phyloP scores from a whole-genome alignment of 2,329 filamentous ascomycete species.

The Verticillium zaregamsianum region DNA sequence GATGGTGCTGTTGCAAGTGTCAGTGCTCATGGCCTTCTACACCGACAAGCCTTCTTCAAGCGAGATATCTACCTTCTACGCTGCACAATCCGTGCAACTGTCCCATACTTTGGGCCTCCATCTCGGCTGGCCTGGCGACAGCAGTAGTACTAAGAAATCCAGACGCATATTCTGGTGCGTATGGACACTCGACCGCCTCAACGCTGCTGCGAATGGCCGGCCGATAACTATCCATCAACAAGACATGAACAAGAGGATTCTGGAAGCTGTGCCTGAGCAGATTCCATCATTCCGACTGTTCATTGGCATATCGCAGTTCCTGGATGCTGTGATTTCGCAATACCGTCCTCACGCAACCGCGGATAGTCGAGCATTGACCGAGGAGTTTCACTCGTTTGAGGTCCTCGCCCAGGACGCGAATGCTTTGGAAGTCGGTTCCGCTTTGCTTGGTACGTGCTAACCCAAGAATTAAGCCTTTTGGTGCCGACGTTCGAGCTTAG shows the following conservation, averaged over 20 bases:
- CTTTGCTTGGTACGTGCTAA: slow-evolving; percentile 10
- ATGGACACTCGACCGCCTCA: slow-evolving; percentile 18
- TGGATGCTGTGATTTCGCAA: slow-evolving; percentile 16
- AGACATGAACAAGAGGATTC: slow-evolving; percentile 16
- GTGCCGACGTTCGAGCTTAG: neutral
- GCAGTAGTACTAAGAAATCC: slow-evolving; percentile 12
- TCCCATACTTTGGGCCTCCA: slow-evolving; percentile 19
- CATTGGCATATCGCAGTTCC: slow-evolving; percentile 15
- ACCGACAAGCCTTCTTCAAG: slow-evolving; percentile 11
- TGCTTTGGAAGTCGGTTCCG: neutral
- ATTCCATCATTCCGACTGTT: slow-evolving; percentile 16
- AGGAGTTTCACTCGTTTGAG: slow-evolving; percentile 10
- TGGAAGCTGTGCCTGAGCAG: slow-evolving; percentile 15
- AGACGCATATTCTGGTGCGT: slow-evolving; percentile 18
- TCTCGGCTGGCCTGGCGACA: slow-evolving; percentile 16
- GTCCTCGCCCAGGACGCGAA: slow-evolving; percentile 8
- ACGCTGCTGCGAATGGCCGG: slow-evolving; percentile 17
- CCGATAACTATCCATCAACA: slow-evolving; percentile 17
- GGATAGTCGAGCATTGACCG: slow-evolving; percentile 7
- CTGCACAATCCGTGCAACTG: slow-evolving; percentile 17
- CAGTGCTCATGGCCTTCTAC: slow-evolving; percentile 15
- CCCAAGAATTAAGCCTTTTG: too few relatives aligned
- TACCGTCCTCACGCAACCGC: slow-evolving; percentile 14
- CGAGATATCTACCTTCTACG: slow-evolving; percentile 13
- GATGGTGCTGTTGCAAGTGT: slow-evolving; percentile 12